Base-by-base conservation (phyloP, 495 filamentous ascomycete genomes). In the Pyronema omphalodes region DNA sequence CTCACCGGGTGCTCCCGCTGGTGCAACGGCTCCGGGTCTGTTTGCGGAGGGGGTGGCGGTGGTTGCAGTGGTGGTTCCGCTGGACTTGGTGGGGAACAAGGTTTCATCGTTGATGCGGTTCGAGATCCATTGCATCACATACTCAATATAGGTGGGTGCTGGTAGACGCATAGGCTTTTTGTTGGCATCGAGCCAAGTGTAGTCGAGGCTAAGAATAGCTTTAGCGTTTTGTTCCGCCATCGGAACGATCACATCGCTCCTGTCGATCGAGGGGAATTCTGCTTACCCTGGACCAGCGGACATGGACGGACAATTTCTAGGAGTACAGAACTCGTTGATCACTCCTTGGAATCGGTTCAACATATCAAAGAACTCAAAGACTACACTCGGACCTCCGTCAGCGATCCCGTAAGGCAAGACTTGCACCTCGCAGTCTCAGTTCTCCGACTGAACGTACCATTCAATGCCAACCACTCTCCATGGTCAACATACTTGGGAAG, bases 61-160 rank as follows among this genome's bases (percentile, higher is more conserved):
- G 35, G 73, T 69, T 7, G 61, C 33, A n/a, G 63, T 66, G 15
- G 68, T 59, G 18, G 60, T 66, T 37, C 74, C 67, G 43, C 68
- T 74, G 37, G 59, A 47, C 53, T 77, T 77, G 29, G 78, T 83
- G 7, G 82, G 82, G 65, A 86, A 86, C 67, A 82, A 75, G 54
- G 75, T 71, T 12, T 75, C 76, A 59, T 86, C 82, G 47, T 78
- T 76, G 48, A 84, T 79, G 62, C 84, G 84, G 66, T 77, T 79
- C 52, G 74, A 71, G 60, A 85, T 82, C 82, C 82, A 86, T 58
- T 78, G 80, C 62, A 84, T 75, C 17, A 86, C 81, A 23, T 81
- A 76, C 57, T 77, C 76, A 67, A 86, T 86, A 66, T 86, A 86
- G 50, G 78, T 79, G 17, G 73, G 73, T 9, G 78, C 78, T 14